Evolutionary conservation across 805 yeast genomes (phyloP).

Genomic region (Saccharomycopsis sp.): DNA sequence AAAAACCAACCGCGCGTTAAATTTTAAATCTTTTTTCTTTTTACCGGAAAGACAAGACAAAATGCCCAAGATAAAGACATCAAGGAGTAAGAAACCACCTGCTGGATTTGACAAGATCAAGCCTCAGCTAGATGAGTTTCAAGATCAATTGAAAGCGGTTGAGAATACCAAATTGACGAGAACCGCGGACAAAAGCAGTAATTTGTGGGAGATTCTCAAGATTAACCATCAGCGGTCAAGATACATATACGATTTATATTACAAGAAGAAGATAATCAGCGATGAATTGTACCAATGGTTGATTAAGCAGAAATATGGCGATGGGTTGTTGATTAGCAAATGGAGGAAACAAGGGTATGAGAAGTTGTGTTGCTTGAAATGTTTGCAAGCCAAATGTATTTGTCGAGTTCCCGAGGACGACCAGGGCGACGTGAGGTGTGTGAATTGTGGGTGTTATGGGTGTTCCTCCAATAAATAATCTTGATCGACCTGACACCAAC

Average conservation of each 20-base stretch:
- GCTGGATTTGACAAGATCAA: slow-evolving; percentile 65
- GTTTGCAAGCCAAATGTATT: slow-evolving; percentile 73
- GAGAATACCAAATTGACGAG: slow-evolving; percentile 34
- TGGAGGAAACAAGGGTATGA: slow-evolving; percentile 86
- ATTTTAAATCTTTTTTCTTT: too few relatives aligned
- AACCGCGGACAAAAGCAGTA: slow-evolving; percentile 45
- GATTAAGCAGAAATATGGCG: slow-evolving; percentile 57
- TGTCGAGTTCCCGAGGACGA: slow-evolving; percentile 68
- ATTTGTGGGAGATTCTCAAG: slow-evolving; percentile 63
- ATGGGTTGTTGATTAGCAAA: slow-evolving; percentile 69
- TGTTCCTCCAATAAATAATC: slow-evolving; percentile 10
- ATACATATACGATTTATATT: slow-evolving; percentile 68
- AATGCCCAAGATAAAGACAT: slow-evolving; percentile 43
- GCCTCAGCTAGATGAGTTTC: slow-evolving; percentile 57
- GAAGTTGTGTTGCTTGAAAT: slow-evolving; percentile 71
- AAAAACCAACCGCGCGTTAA: too few relatives aligned
- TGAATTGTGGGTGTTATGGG: slow-evolving; percentile 21
- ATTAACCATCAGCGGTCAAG: slow-evolving; percentile 70
- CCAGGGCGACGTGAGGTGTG: slow-evolving; percentile 8
- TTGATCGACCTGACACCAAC: background rate
- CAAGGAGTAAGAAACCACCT: slow-evolving; percentile 52
- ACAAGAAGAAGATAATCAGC: slow-evolving; percentile 61
- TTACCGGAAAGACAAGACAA: too few relatives aligned
- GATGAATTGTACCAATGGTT: slow-evolving; percentile 69
- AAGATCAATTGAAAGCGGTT: slow-evolving; percentile 47